Evolutionary conservation across 805 yeast genomes (phyloP).

Genomic region (Grigorovia transvaalensis): DNA sequence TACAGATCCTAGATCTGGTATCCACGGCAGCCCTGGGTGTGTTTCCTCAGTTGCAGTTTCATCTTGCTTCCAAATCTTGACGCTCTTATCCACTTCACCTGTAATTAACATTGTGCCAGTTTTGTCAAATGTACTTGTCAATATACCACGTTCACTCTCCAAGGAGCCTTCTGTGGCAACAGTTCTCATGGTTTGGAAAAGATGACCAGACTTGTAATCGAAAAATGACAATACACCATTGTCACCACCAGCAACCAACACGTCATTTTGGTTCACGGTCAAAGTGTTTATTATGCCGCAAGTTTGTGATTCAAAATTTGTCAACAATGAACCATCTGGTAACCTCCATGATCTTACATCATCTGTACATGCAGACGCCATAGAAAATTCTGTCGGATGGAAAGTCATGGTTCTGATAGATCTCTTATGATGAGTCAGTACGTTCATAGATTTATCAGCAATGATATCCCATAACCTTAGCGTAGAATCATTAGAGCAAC

Average conservation of each 20-base stretch:
- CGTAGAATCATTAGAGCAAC: constrained; percentile 78
- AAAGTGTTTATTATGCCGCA: constrained; percentile 56
- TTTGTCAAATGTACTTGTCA: constrained; percentile 63
- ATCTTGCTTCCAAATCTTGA: constrained; percentile 59
- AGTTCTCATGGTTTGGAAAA: constrained; percentile 45
- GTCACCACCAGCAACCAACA: constrained; percentile 74
- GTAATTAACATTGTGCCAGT: constrained; percentile 75
- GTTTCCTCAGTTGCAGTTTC: constrained; percentile 23
- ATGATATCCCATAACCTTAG: constrained; percentile 80
- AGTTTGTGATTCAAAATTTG: constrained; percentile 35
- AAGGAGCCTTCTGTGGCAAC: constrained; percentile 60
- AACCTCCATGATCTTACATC: constrained; percentile 77
- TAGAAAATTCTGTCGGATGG: constrained; percentile 60
- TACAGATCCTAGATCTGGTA: constrained; percentile 21
- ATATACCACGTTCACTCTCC: constrained; percentile 56
- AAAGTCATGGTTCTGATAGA: constrained; percentile 63
- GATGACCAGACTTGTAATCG: constrained; percentile 65
- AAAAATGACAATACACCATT: constrained; percentile 68
- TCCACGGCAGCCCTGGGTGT: constrained; percentile 27
- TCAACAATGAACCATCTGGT: constrained; percentile 66
- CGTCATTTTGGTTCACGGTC: constrained; percentile 48
- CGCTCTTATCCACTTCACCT: constrained; percentile 83
- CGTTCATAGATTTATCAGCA: constrained; percentile 60
- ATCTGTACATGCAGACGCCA: constrained; percentile 73
- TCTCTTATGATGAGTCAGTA: constrained; percentile 77